A percentile compares a stretch with the other conserved stretches of the same genome.
Conservation (phyloP, 2,329 filamentous ascomycete genomes). For the Tolypocladium tundrense region DNA sequence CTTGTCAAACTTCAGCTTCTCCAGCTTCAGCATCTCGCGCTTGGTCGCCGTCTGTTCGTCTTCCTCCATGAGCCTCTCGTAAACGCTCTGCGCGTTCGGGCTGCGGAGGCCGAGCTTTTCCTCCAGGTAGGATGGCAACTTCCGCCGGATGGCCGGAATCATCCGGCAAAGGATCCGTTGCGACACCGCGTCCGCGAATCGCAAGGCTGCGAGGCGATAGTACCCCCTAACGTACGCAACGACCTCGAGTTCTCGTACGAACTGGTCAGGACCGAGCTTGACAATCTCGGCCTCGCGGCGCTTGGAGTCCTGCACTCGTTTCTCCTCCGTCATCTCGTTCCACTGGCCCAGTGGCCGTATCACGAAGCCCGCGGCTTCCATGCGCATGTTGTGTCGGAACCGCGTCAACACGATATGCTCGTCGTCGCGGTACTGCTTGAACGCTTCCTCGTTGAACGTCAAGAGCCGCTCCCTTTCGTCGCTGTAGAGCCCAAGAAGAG, state of each 20-base stretch:
- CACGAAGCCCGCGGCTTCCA: constrained; percentile 27
- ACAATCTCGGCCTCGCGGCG: constrained; percentile 29
- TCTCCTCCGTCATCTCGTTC: constrained; percentile 37
- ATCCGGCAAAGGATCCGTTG: constrained; percentile 38
- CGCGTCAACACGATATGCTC: constrained; percentile 36
- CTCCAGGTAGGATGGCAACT: constrained; percentile 32
- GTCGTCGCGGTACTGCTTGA: constrained; percentile 31
- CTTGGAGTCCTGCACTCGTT: constrained; percentile 32
- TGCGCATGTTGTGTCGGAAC: constrained; percentile 38
- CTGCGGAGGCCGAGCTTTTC: constrained; percentile 30
- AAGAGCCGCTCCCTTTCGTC: constrained; percentile 47
- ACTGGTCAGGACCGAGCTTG: constrained; percentile 48
- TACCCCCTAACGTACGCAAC: constrained; percentile 57
- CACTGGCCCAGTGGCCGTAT: constrained; percentile 22
- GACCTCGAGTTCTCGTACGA: constrained; percentile 48
- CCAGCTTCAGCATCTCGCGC: constrained; percentile 30
- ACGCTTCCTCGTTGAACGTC: constrained; percentile 43
- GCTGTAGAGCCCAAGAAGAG: constrained; percentile 34
- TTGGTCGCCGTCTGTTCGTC: constrained; percentile 30
- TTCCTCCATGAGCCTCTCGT: constrained; percentile 37
- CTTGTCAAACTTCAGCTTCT: constrained; percentile 34
- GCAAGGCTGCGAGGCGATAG: constrained; percentile 54
- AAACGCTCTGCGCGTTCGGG: constrained; percentile 18
- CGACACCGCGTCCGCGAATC: constrained; percentile 49
- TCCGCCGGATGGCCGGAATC: constrained; percentile 31